These are phyloP conservation scores for Kalaharituber pfeilii DNA, from an alignment of 2,329 filamentous ascomycete species.

Conservation along the genomic window DNA sequence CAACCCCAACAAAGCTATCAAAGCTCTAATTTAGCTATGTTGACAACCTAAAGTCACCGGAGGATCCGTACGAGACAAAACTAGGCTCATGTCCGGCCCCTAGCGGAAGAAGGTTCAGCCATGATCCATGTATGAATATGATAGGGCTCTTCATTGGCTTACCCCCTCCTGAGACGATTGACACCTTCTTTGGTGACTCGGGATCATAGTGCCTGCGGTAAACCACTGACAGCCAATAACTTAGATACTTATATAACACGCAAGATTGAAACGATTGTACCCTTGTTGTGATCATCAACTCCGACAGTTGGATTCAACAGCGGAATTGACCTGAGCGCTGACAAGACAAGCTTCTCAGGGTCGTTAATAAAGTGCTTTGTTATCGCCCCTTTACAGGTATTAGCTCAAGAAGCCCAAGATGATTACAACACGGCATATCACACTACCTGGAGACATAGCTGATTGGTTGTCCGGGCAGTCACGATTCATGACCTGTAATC, in stretches of 20 bases:
- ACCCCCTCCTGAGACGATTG: constrained; percentile 73
- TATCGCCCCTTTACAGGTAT: neutral
- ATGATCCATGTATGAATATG: neutral
- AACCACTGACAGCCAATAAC: constrained; percentile 36
- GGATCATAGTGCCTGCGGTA: constrained; percentile 47
- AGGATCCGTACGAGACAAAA: constrained; percentile 40
- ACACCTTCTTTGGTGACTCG: constrained; percentile 41
- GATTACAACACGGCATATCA: too few relatives aligned
- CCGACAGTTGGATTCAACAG: constrained; percentile 70
- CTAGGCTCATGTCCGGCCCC: constrained; percentile 69
- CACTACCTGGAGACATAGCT: too few relatives aligned
- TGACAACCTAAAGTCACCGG: too few relatives aligned
- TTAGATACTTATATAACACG: neutral
- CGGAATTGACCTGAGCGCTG: constrained; percentile 59
- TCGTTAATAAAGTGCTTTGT: constrained; percentile 82
- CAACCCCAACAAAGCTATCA: constrained; percentile 58
- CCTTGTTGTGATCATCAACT: constrained; percentile 60
- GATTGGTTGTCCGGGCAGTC: too few relatives aligned
- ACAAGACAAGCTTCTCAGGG: constrained; percentile 57
- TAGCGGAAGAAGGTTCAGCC: neutral
- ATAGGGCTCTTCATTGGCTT: neutral
- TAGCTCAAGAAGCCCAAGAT: too few relatives aligned
- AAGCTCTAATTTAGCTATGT: too few relatives aligned
- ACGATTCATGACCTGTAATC: too few relatives aligned
- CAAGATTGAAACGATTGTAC: neutral